A percentile compares a stretch with the other conserved stretches of the same genome.
phyloP scores from a whole-genome alignment of 495 filamentous ascomycete genomes.

The Penicillium lagena region DNA sequence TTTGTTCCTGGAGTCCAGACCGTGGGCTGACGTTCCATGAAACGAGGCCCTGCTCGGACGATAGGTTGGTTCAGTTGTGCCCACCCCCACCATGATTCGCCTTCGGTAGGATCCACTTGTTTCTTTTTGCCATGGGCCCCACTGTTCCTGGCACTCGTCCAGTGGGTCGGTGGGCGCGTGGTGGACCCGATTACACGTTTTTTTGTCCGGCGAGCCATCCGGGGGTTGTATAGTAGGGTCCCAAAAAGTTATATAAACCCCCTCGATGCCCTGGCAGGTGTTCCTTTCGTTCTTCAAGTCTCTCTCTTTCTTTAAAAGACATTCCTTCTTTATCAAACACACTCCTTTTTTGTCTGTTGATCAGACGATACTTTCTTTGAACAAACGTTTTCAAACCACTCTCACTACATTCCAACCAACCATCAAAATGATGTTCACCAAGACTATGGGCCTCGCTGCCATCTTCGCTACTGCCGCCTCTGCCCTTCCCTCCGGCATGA shows the following conservation, averaged over 20 bases:
- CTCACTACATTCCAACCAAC: not conserved
- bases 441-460: slow-evolving; percentile 32
- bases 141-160: not conserved
- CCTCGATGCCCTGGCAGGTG: not conserved
- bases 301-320: slow-evolving; percentile 10
- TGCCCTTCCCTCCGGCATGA: slow-evolving; percentile 29
- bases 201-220: slow-evolving; percentile 4
- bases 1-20: too few relatives aligned
- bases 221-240: slow-evolving; percentile 3
- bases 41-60: too few relatives aligned
- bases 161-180: slow-evolving; percentile 2
- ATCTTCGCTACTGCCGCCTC: slow-evolving; percentile 30
- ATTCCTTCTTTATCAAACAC: slow-evolving; percentile 9
- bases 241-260: slow-evolving; percentile 17
- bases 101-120: not conserved
- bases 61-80: not conserved
- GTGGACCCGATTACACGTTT: slow-evolving; percentile 8
- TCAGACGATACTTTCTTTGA: slow-evolving; percentile 6
- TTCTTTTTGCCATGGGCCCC: not conserved
- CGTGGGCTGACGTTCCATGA: too few relatives aligned
- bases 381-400: too few relatives aligned
- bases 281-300: not conserved
- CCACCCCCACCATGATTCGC: slow-evolving; percentile 3
- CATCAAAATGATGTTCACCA: slow-evolving; percentile 43
- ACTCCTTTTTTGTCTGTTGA: slow-evolving; percentile 20